phyloP scores from a whole-genome alignment of 352 stramenopile species.

The Phytophthora fragariae region DNA sequence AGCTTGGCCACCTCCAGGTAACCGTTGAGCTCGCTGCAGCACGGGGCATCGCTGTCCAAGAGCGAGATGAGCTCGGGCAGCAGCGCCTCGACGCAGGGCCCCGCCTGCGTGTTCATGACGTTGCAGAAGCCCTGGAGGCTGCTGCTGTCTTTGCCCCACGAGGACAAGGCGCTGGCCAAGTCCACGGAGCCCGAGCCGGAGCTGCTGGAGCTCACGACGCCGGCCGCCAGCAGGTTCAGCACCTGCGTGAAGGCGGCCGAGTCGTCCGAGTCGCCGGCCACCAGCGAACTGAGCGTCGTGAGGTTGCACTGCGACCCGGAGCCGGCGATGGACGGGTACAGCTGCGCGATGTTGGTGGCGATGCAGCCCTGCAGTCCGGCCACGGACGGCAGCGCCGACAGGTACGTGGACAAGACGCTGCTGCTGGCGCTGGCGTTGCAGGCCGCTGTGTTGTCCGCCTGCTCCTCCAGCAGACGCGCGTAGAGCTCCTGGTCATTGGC shows the following conservation, averaged over 20 bases:
- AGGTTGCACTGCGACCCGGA: constrained; percentile 54
- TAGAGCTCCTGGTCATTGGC: constrained; percentile 30
- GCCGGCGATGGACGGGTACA: constrained; percentile 47
- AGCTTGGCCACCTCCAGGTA: constrained; percentile 60
- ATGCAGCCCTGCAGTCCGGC: constrained; percentile 58
- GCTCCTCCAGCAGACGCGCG: constrained; percentile 29
- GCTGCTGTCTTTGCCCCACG: constrained; percentile 50
- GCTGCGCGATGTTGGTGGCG: constrained; percentile 55
- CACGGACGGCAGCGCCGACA: constrained; percentile 51
- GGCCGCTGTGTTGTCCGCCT: constrained; percentile 39
- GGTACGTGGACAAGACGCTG: constrained; percentile 55
- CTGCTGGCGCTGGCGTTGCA: constrained; percentile 51
- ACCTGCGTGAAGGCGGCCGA: constrained; percentile 54
- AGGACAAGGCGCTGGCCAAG: constrained; percentile 39
- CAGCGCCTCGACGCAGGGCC: constrained; percentile 53
- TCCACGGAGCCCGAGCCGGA: constrained; percentile 23
- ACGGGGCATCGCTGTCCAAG: constrained; percentile 54
- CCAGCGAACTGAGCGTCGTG: constrained; percentile 53
- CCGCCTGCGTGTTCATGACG: constrained; percentile 62
- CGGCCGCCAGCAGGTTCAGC: constrained; percentile 46
- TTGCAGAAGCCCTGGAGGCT: constrained; percentile 59
- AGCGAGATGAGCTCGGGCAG: constrained; percentile 52
- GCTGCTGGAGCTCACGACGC: constrained; percentile 35
- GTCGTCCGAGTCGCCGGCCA: constrained; percentile 37
- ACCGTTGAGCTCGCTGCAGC: constrained; percentile 53